These are phyloP conservation scores for Backusella tarrabulga DNA, from an alignment of 192 early-diverging fungal species.

Conservation along the genomic window DNA sequence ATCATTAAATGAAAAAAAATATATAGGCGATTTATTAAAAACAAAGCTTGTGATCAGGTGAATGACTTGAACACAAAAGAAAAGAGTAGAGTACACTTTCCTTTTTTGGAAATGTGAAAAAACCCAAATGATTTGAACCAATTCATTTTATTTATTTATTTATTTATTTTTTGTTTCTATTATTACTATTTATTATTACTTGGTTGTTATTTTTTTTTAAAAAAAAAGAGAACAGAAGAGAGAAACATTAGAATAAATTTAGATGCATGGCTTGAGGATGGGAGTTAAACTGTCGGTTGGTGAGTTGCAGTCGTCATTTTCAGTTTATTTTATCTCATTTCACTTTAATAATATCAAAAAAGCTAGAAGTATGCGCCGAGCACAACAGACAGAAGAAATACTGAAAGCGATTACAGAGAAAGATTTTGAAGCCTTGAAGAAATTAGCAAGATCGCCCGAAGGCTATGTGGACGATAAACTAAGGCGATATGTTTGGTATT, in stretches of 20 bases:
- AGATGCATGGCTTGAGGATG: slow-evolving; percentile 14
- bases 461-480: slow-evolving; percentile 26
- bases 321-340: not conserved
- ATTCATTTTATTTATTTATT: not conserved
- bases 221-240: not conserved
- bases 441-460: slow-evolving; percentile 18
- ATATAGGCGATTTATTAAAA: not conserved
- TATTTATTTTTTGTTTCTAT: not conserved
- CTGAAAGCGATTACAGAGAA: slow-evolving; percentile 16
- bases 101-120: not conserved
- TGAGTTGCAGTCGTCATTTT: not conserved
- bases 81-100: not conserved
- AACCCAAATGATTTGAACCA: slow-evolving; percentile 2
- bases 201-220: not conserved
- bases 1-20: too few relatives aligned
- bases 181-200: not conserved
- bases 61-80: not conserved
- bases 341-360: not conserved
- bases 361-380: slow-evolving; percentile 14
- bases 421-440: slow-evolving; percentile 23
- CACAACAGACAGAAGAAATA: slow-evolving; percentile 19
- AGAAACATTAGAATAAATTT: not conserved
- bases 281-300: slow-evolving; percentile 14
- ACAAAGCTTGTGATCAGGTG: not conserved
- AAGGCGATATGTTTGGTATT: slow-evolving; percentile 31